Evolutionary conservation across 768 basidiomycete genomes (phyloP).

Genomic region (Termitomyces sp.): DNA sequence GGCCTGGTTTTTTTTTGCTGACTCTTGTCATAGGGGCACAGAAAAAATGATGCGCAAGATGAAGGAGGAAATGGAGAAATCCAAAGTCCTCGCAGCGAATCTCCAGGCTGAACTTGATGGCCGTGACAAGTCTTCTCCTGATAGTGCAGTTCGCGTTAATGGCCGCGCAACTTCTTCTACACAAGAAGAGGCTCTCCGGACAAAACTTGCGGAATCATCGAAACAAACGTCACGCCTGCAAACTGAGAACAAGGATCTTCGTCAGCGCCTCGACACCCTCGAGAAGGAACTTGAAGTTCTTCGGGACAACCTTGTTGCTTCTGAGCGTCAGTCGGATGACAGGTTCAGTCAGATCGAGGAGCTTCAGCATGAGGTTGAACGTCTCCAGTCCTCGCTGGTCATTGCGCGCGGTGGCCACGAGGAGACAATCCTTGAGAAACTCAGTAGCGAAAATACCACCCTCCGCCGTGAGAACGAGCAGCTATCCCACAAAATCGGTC

Average conservation of each 20-base stretch:
- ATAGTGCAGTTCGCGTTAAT: conserved; percentile 47
- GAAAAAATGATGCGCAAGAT: conserved; percentile 97
- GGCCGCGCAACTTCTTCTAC: conserved; percentile 77
- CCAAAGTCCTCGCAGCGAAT: conserved; percentile 75
- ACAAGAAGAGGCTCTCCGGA: conserved; percentile 72
- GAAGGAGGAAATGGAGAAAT: conserved; percentile 92
- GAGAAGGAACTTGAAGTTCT: conserved; percentile 73
- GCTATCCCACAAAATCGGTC: conserved; percentile 86
- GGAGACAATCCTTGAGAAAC: conserved; percentile 75
- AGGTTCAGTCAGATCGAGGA: conserved; percentile 74
- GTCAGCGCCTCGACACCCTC: conserved; percentile 65
- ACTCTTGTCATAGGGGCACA: conserved; percentile 62
- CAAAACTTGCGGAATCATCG: conserved; percentile 75
- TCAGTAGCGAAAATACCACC: conserved; percentile 75
- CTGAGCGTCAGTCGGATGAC: conserved; percentile 79
- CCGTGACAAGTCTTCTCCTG: conserved; percentile 45
- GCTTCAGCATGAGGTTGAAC: conserved; percentile 76
- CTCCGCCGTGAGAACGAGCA: conserved; percentile 86
- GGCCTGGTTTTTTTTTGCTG: conserved; percentile 11
- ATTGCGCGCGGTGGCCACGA: conserved; percentile 75
- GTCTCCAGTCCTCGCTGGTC: conserved; percentile 66
- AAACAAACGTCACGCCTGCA: conserved; percentile 70
- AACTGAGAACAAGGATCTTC: conserved; percentile 74
- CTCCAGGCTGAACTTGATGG: conserved; percentile 87
- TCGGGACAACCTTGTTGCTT: conserved; percentile 64